These are phyloP conservation scores for Fragaria nilgerrensis DNA, from an alignment of 306 rosid species.

Conservation along the genomic window DNA sequence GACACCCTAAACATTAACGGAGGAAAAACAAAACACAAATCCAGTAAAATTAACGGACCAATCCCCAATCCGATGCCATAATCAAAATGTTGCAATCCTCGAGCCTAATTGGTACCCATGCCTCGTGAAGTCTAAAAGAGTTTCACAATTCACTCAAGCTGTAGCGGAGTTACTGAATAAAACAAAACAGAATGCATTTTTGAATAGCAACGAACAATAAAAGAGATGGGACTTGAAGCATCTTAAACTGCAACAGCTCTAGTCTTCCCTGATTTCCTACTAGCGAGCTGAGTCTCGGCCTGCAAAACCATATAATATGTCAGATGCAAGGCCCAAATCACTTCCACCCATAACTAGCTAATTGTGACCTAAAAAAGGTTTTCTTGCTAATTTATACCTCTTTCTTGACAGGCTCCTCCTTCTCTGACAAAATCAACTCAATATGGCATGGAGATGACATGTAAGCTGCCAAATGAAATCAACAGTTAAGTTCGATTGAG, in stretches of 20 bases:
- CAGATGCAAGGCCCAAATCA: background rate
- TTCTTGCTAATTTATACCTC: constrained; percentile 29
- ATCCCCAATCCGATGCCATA: background rate
- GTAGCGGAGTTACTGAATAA: background rate
- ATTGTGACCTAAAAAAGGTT: background rate
- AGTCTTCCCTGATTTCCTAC: constrained; percentile 25
- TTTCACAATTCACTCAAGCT: background rate
- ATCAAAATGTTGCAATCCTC: background rate
- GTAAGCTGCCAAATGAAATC: constrained; percentile 39
- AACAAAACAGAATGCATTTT: background rate
- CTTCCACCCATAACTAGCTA: background rate
- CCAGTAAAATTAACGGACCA: too few relatives aligned
- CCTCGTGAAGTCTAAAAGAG: background rate
- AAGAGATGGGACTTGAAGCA: too few relatives aligned
- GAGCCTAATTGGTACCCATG: background rate
- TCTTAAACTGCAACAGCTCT: constrained; percentile 13
- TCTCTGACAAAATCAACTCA: constrained; percentile 49
- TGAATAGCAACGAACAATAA: background rate
- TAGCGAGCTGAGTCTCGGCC: constrained; percentile 42
- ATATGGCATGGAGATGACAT: constrained; percentile 67
- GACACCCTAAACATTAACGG: background rate
- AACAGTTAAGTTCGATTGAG: background rate
- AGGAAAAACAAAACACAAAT: background rate
- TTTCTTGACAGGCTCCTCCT: constrained; percentile 51
- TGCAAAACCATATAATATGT: constrained; percentile 12